Evolutionary conservation across 805 yeast species (phyloP).

Genomic region (Myxozyma neotropica): DNA sequence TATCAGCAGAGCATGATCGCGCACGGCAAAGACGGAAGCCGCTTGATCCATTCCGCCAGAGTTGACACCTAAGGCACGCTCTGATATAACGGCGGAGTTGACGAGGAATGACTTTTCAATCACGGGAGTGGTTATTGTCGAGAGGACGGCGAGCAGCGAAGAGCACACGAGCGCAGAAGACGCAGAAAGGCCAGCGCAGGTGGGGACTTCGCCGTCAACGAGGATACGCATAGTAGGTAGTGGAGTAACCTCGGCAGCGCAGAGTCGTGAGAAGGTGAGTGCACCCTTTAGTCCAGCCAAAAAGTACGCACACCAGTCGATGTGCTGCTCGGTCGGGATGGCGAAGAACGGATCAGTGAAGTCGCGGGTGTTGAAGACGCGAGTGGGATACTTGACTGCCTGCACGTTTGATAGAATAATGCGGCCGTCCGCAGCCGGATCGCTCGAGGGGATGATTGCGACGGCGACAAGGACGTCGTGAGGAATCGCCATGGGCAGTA

Average conservation of each 20-base stretch:
- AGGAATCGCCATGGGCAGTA: constrained; percentile 75
- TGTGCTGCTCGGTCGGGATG: constrained; percentile 35
- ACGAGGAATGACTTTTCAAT: constrained; percentile 45
- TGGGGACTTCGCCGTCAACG: constrained; percentile 67
- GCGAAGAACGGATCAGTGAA: constrained; percentile 35
- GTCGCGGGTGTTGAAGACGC: constrained; percentile 23
- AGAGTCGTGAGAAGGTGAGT: constrained; percentile 48
- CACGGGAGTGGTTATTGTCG: constrained; percentile 42
- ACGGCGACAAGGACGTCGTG: constrained; percentile 63
- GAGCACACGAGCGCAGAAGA: constrained; percentile 74
- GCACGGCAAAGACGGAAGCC: constrained; percentile 67
- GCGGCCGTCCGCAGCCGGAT: constrained; percentile 35
- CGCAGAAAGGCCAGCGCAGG: constrained; percentile 71
- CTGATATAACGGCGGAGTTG: constrained; percentile 63
- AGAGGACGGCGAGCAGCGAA: constrained; percentile 59
- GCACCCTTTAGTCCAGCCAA: constrained; percentile 68
- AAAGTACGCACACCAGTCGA: constrained; percentile 70
- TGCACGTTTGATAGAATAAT: constrained; percentile 46
- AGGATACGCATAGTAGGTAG: constrained; percentile 48
- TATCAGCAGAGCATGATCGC: constrained; percentile 58
- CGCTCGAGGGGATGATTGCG: constrained; percentile 33
- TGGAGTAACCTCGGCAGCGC: constrained; percentile 36
- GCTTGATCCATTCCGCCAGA: constrained; percentile 84
- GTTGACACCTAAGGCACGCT: constrained; percentile 72
- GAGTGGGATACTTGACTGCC: constrained; percentile 16